A percentile compares a stretch with the other conserved stretches of the same genome.
phyloP scores from a whole-genome alignment of 2,329 filamentous ascomycete species.

The Pseudogymnoascus pannorum region DNA sequence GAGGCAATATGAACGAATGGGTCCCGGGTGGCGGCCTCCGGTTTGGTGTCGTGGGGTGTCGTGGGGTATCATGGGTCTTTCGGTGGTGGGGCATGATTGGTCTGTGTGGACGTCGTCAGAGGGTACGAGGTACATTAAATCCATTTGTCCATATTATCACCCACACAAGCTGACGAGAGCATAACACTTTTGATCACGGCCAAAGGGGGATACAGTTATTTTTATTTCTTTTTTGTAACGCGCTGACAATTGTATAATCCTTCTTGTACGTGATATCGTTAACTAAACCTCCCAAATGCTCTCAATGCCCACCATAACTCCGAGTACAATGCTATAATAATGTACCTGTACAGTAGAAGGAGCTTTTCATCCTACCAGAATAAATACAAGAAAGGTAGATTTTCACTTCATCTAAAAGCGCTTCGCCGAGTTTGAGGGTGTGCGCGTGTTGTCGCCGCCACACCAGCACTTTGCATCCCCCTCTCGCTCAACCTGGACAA shows the following conservation, averaged over 20 bases:
- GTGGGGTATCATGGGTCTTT: neutral
- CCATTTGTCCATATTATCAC: neutral
- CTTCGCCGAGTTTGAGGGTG: neutral
- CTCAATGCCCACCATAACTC: neutral
- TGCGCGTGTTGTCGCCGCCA: slow-evolving; percentile 26
- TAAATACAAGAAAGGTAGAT: neutral
- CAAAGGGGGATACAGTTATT: neutral
- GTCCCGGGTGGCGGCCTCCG: neutral
- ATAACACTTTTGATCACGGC: neutral
- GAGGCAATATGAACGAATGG: neutral
- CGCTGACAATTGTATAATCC: neutral
- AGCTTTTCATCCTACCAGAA: neutral
- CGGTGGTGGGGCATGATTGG: neutral
- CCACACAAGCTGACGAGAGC: neutral
- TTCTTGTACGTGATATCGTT: neutral
- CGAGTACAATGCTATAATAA: neutral
- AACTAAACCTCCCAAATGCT: slow-evolving; percentile 1
- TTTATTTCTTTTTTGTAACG: neutral
- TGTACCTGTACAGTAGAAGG: neutral
- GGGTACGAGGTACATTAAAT: neutral
- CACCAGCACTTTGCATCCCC: slow-evolving; percentile 63
- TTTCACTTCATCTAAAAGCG: neutral
- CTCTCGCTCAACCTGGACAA: slow-evolving; percentile 83
- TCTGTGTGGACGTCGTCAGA: neutral
- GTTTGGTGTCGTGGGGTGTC: neutral